Conservation (phyloP, 192 early-diverging fungal genomes). For the Coemansia sp. region DNA sequence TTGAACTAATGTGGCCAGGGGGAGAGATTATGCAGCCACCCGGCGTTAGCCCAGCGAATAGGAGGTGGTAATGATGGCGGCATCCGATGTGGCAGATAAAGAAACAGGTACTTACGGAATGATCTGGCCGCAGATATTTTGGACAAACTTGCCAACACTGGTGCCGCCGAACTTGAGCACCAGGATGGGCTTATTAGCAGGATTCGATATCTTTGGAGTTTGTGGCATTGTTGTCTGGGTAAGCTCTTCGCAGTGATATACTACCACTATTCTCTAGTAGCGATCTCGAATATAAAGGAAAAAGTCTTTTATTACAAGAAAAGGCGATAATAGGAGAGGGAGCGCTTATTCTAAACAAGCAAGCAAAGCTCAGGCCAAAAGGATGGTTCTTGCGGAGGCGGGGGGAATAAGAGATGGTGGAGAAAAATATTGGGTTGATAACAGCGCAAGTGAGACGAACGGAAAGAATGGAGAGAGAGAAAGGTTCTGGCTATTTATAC, state of each 20-base stretch:
- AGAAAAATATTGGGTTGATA: not conserved
- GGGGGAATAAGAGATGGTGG: not conserved
- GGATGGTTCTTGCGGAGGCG: not conserved
- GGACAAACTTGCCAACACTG: slow-evolving; percentile 83
- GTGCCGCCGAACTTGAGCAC: slow-evolving; percentile 98
- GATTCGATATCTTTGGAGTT: slow-evolving; percentile 22
- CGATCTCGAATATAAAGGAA: not conserved
- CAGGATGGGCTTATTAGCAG: slow-evolving; percentile 58
- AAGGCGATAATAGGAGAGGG: not conserved
- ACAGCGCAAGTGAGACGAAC: too few species aligned
- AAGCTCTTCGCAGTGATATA: not conserved
- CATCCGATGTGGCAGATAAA: not conserved
- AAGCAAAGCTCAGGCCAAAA: not conserved
- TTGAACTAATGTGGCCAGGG: not conserved
- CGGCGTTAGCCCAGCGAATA: not conserved
- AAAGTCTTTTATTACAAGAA: not conserved
- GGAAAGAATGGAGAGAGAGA: not conserved
- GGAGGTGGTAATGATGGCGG: not conserved
- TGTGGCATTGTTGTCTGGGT: slow-evolving; percentile 1
- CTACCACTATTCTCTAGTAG: not conserved
- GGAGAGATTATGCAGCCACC: not conserved
- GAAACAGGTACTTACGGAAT: slow-evolving; percentile 69
- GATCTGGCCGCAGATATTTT: slow-evolving; percentile 72
- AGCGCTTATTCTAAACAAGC: not conserved
- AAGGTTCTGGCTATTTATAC: not conserved